Base-by-base conservation (phyloP, 331 rosid genomes). In the Acacia pycnantha region DNA sequence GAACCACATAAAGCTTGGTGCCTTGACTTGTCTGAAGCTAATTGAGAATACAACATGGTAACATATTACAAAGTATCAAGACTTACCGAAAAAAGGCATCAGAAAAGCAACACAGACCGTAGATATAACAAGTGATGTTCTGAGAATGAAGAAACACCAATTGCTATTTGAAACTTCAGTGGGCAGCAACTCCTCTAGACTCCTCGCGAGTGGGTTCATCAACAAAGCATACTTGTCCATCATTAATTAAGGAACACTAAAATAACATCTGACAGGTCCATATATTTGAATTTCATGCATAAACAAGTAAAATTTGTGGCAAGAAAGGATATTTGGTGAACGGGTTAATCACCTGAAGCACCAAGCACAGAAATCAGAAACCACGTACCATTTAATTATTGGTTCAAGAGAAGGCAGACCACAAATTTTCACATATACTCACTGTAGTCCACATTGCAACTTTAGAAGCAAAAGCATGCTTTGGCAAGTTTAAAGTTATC, bases 151-250 rank as follows among this genome's bases (percentile, higher is more conserved):
- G 86, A 77, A 89, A 73, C 90, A 86, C 97, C 94, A 90, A 37
- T 43, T 24, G 78, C 79, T 92, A 67, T 68, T 86, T 78, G 97
- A 62, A 79, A 92, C 73, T 61, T 79, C 51, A 14, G 27, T n/a
- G 0, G 97, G 92, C 41, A 92, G 85, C 87, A 93, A 87, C 88
- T 94, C 98, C 85, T 94, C 98, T 22, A 91, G 47, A 83, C 93
- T 82, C 84, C 91, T 91, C 86, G 93, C 94, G 83, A 94, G 77
- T 8, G 97, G 97, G 82, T 93, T 94, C 94, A 94, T 90, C 87
- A 88, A 47, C 82, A 94, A 83, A 21, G 97, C 94, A 94, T 88
- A 94, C 74, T 77, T 94, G 87, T 80, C 81, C 54, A 78, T 40
- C 68, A 6, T 37, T 37, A 37, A 78, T 89, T 81, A 94, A 89